Evolutionary conservation across 148 eudicot genomes (phyloP), one percentile per base, ranked within the genome.

Genomic region (Heliamphora exappendiculata): DNA sequence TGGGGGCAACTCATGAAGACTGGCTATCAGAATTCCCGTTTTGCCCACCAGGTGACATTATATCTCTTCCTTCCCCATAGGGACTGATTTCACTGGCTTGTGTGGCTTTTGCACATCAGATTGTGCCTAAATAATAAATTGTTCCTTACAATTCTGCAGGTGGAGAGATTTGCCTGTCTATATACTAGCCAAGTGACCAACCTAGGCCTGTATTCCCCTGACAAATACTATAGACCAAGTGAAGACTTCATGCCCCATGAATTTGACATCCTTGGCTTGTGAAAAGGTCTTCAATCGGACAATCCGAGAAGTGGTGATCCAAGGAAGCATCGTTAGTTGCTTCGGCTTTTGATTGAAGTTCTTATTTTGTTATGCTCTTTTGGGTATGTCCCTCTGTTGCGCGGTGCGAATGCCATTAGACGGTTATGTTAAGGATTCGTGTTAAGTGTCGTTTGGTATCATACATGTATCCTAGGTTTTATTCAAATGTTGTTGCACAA

Each of bases 1-100:
- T 94, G 98, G 98, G 98, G 98, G 67, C 98, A 94, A 77, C 97
- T 94, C 77, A 90, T 94, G 98, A 92, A 92, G 86, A 92, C 97
- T 39, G 98, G 98, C 51, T 92, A 89, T 80, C 98, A 94, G 83
- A 94, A 92, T 79, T 94, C 98, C 31, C 97, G 98, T 45, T 94
- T 92, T 79, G 96, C 98, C 9, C 98, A 94, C 84, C 98, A 94
- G 97, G 98, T 94, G 45, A 73, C 78, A 22, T 59, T 37, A 54
- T 29, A 66, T 28, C 3, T 67, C 45, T n/a, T 8, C 71, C 51
- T 7, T 67, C 22, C 3, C 12, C 66, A 50, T 6, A 11, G 1
- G 11, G 12, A 26, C 34, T 75, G 55, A 26, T 1, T 44, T 47
- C 22, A 59, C 20, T 42, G n/a, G 44, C 11, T 33, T 20, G n/a